Conservation (phyloP, 2,329 filamentous ascomycete genomes). For the Fusarium sp. region DNA sequence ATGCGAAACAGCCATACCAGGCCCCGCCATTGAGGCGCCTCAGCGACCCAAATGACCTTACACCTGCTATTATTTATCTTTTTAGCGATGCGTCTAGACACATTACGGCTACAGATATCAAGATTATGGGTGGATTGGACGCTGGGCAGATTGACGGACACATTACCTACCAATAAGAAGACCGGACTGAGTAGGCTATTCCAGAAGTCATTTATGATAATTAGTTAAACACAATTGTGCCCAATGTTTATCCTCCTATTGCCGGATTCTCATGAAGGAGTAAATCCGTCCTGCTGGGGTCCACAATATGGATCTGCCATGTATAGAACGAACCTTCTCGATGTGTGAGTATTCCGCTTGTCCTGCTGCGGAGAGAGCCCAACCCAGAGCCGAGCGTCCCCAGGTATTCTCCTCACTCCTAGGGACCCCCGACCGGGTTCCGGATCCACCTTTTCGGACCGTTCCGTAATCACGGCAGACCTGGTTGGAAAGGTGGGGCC, state of each 20-base stretch:
- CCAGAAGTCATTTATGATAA: fast-evolving
- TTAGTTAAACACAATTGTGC: fast-evolving
- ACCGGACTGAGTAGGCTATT: fast-evolving
- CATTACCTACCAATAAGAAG: not conserved
- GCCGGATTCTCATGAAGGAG: not conserved
- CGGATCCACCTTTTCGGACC: not conserved
- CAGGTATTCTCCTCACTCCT: not conserved
- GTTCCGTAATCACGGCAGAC: not conserved
- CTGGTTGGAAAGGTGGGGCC: not conserved
- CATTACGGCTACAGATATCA: conserved; percentile 55
- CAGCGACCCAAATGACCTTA: conserved; percentile 50
- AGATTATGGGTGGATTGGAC: conserved; percentile 53
- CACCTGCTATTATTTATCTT: conserved; percentile 51
- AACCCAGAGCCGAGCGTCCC: not conserved
- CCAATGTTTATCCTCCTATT: not conserved
- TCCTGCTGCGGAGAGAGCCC: not conserved
- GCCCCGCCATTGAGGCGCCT: conserved; percentile 50
- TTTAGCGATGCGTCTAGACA: conserved; percentile 54
- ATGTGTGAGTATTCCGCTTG: not conserved
- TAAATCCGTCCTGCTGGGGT: not conserved
- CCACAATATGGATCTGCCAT: not conserved
- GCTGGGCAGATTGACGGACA: not conserved
- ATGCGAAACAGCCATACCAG: conserved; percentile 47
- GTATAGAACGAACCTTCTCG: not conserved
- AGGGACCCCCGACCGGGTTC: not conserved